phyloP scores from a whole-genome alignment of 768 basidiomycete species.

The Royoungia palumana region DNA sequence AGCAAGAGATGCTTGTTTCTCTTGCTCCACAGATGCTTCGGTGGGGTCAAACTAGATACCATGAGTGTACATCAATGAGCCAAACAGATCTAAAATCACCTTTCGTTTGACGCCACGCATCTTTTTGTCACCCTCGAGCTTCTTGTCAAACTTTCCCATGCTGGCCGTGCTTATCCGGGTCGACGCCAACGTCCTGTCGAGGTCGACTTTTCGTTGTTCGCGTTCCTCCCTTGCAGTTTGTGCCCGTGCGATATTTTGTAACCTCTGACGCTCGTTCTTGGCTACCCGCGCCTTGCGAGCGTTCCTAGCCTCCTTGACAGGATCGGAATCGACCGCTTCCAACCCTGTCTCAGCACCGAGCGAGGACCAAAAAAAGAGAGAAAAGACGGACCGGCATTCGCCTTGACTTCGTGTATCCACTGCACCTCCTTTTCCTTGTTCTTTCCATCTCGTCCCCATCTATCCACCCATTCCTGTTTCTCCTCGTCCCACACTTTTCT shows the following conservation, averaged over 20 bases:
- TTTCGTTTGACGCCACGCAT: slow-evolving; percentile 87
- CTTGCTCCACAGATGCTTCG: slow-evolving; percentile 59
- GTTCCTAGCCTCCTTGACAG: slow-evolving; percentile 68
- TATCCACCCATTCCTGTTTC: slow-evolving; percentile 91
- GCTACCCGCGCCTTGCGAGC: slow-evolving; percentile 76
- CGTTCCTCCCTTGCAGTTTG: slow-evolving; percentile 36
- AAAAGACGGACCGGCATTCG: slow-evolving; percentile 66
- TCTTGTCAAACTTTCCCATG: slow-evolving; percentile 91
- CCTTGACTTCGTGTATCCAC: slow-evolving; percentile 91
- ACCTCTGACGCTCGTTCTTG: slow-evolving; percentile 80
- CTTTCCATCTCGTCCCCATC: slow-evolving; percentile 89
- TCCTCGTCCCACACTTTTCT: slow-evolving; percentile 95
- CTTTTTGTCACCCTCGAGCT: slow-evolving; percentile 90
- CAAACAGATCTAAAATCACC: slow-evolving; percentile 40
- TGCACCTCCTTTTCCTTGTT: slow-evolving; percentile 84
- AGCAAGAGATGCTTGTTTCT: slow-evolving; percentile 70
- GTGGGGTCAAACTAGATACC: slow-evolving; percentile 79
- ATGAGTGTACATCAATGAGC: no score
- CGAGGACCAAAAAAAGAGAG: not conserved
- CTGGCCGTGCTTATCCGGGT: slow-evolving; percentile 87
- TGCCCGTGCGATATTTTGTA: slow-evolving; percentile 68
- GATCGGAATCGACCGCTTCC: slow-evolving; percentile 66
- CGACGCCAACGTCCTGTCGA: slow-evolving; percentile 73
- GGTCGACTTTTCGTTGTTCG: slow-evolving; percentile 60
- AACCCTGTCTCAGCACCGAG: not conserved